A percentile compares a stretch with the other conserved stretches of the same genome.
phyloP scores from a whole-genome alignment of 2,329 filamentous ascomycete genomes.

The Pestalotiopsis sp. region DNA sequence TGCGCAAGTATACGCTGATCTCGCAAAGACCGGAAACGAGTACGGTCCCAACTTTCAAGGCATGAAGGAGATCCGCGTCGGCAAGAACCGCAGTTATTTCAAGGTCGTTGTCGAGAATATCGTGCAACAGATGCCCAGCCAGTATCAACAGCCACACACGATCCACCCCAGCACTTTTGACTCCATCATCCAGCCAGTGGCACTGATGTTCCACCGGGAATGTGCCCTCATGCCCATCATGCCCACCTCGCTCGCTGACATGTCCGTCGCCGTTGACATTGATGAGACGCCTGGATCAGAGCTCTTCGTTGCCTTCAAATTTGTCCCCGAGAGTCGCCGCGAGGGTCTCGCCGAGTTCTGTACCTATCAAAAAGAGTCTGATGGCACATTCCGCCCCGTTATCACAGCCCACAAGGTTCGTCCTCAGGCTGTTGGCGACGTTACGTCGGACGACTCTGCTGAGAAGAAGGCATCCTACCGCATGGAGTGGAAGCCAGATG shows the following conservation, averaged over 20 bases:
- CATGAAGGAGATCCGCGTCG: slow-evolving; percentile 7
- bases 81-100: neutral
- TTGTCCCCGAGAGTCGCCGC: slow-evolving; percentile 6
- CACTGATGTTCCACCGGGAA: slow-evolving; percentile 10
- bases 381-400: slow-evolving; percentile 12
- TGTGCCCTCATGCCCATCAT: slow-evolving; percentile 14
- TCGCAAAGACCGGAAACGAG: slow-evolving; percentile 5
- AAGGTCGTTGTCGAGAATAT: slow-evolving; percentile 8
- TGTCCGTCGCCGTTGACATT: slow-evolving; percentile 11
- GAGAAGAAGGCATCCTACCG: slow-evolving; percentile 14
- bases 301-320: slow-evolving; percentile 12
- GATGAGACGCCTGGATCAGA: slow-evolving; percentile 13
- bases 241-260: slow-evolving; percentile 12
- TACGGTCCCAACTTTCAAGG: slow-evolving; percentile 10
- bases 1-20: neutral
- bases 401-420: slow-evolving; percentile 7
- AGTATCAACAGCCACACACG: slow-evolving; percentile 12
- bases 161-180: slow-evolving; percentile 13
- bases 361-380: slow-evolving; percentile 8
- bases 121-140: slow-evolving; percentile 8
- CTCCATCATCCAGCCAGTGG: slow-evolving; percentile 8
- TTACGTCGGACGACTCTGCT: neutral
- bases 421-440: slow-evolving; percentile 1
- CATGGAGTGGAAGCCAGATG: slow-evolving; percentile 14
- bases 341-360: slow-evolving; percentile 9